Base-by-base conservation (phyloP, 2,329 filamentous ascomycete species). In the Beauveria sp. region DNA sequence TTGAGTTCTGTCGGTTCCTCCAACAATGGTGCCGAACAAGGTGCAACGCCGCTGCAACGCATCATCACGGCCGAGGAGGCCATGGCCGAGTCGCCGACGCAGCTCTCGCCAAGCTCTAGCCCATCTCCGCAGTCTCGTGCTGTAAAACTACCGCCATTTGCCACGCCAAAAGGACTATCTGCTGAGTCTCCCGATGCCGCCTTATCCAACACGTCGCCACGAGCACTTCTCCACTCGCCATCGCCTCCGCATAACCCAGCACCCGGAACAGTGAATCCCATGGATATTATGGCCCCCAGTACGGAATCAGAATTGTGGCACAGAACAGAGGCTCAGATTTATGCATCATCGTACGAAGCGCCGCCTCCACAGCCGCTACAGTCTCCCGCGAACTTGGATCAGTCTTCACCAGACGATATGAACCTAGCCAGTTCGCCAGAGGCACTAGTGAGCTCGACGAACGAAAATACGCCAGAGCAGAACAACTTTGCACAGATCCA, bases 261-360 rank as follows among this genome's bases (percentile, higher is more conserved):
- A 2, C 75, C 76, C 3, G 78, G 77, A 40, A 82, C 79, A 4
- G 79, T 80, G 10, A 82, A 82, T 46, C 80, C 80, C 0, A 81
- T 81, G 76, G 78, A 81, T 54, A 77, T 83, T 34, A 82, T 81
- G 80, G 77, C 75, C 5, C 70, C 75, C 3, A 72, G 70, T 18
- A 75, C 73, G 3, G 68, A 75, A 62, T 70, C 70, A 8, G 75
- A 76, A 62, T 61, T 72, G 30, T 74, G 71, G 69, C 69, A 76
- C 55, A 67, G 70, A 41, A 75, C 71, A 18, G 74, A 75, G 62
- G 71, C 74, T 59, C 69, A 75, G 60, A 66, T 76, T 43, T 68
- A 66, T 46, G 61, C 68, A 28, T 66, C 69, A 10, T 67, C 71
- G 26, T 62, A 69, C 48, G 65, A 65, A 37, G 69, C 68, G 9